Conservation (phyloP, 495 filamentous ascomycete species). For the Aspergillus incahuasiensis region DNA sequence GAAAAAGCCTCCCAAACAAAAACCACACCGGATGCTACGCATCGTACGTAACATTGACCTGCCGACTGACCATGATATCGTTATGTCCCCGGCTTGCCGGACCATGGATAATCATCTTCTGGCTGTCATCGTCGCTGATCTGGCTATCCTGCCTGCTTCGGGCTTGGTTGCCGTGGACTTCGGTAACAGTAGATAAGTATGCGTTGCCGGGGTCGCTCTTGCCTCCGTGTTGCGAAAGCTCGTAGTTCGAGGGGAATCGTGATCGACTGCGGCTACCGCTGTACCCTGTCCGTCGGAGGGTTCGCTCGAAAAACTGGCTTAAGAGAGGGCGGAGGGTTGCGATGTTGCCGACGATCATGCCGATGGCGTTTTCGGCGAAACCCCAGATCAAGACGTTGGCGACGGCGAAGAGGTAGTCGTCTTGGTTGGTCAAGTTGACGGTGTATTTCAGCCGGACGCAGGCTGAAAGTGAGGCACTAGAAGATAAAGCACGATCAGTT, state of each 20-base stretch:
- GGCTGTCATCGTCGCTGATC: not conserved
- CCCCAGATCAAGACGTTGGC: conserved; percentile 27
- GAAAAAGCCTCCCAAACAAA: not conserved
- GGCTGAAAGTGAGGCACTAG: conserved; percentile 21
- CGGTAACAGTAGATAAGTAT: not conserved
- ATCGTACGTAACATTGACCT: not conserved
- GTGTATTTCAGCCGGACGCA: conserved; percentile 26
- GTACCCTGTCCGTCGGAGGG: not conserved
- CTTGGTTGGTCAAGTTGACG: conserved; percentile 17
- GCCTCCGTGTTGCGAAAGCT: not conserved
- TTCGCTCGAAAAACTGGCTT: conserved; percentile 18
- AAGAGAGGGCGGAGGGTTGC: conserved; percentile 27
- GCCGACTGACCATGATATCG: conserved; percentile 4
- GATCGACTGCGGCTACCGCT: not conserved
- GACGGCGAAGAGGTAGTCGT: conserved; percentile 20
- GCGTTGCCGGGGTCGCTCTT: not conserved
- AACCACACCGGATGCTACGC: not conserved
- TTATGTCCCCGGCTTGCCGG: not conserved
- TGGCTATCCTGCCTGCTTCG: not conserved
- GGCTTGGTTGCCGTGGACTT: not conserved
- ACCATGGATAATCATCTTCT: conserved; percentile 2
- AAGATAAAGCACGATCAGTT: not conserved
- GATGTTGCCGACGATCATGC: conserved; percentile 26
- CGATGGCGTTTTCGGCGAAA: conserved; percentile 26
- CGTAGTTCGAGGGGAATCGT: not conserved